A percentile compares a stretch with the other conserved stretches of the same genome.
These are phyloP conservation scores for Quercus glauca DNA, from an alignment of 306 rosid species.

Conservation along the genomic window DNA sequence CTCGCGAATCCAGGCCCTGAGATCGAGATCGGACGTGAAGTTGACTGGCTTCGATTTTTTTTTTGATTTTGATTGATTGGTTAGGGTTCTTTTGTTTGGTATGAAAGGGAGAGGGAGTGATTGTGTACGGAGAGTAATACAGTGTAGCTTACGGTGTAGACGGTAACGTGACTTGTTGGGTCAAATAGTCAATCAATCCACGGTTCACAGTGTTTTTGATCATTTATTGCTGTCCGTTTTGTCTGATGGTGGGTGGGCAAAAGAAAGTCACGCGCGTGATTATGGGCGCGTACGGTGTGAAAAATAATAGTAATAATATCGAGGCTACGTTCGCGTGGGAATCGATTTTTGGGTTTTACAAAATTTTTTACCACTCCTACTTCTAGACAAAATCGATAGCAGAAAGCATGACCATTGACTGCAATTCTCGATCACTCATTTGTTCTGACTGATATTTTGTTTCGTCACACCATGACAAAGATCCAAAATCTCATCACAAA, in stretches of 20 bases:
- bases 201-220: neutral
- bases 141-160: neutral
- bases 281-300: neutral
- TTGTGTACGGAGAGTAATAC: neutral
- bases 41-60: neutral
- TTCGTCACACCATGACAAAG: neutral
- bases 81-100: neutral
- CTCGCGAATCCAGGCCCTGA: neutral
- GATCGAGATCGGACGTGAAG: neutral
- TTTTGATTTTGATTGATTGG: slow-evolving; percentile 6
- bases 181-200: slow-evolving; percentile 6
- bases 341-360: neutral
- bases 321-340: neutral
- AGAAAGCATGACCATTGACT: neutral
- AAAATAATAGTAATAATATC: neutral
- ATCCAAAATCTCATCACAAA: too few relatives aligned
- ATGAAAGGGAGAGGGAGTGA: neutral
- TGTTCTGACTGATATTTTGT: too few relatives aligned
- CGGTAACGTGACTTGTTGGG: neutral
- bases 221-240: neutral
- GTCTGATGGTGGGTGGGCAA: neutral
- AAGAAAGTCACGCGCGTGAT: neutral
- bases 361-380: neutral
- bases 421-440: neutral
- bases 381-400: too few relatives aligned